phyloP scores from a whole-genome alignment of 2,329 filamentous ascomycete genomes.

The Beauveria sp. region DNA sequence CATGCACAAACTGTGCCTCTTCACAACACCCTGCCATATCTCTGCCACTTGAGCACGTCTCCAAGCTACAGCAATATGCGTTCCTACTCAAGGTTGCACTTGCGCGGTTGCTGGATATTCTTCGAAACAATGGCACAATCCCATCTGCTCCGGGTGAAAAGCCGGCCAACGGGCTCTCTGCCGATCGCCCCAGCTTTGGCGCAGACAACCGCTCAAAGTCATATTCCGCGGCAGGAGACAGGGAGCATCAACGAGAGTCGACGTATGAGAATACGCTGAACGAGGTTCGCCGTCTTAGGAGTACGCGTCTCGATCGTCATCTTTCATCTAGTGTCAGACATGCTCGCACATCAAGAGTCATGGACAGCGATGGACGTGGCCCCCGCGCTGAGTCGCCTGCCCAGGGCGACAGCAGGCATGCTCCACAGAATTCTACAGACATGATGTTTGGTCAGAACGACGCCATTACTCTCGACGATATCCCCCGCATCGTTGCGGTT shows the following conservation, averaged over 20 bases:
- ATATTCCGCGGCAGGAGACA: conserved; percentile 50
- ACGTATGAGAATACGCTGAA: conserved; percentile 94
- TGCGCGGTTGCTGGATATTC: conserved; percentile 77
- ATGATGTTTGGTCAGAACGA: conserved; percentile 86
- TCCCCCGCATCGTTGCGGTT: conserved; percentile 88
- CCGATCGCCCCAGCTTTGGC: conserved; percentile 45
- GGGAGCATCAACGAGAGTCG: conserved; percentile 57
- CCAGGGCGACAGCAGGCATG: conserved; percentile 39
- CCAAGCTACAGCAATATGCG: conserved; percentile 87
- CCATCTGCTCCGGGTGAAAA: conserved; percentile 67
- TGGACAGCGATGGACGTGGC: conserved; percentile 56
- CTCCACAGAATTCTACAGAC: conserved; percentile 54
- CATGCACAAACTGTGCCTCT: conserved; percentile 61
- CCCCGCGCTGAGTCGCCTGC: conserved; percentile 70
- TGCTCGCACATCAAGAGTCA: conserved; percentile 82
- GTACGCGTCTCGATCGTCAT: conserved; percentile 89
- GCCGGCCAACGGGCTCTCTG: conserved; percentile 33
- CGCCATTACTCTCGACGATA: conserved; percentile 89
- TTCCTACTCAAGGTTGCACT: conserved; percentile 88
- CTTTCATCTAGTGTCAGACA: conserved; percentile 89
- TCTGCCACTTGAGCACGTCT: conserved; percentile 62
- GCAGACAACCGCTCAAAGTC: conserved; percentile 68
- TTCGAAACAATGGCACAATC: conserved; percentile 75
- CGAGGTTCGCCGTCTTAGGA: conserved; percentile 84
- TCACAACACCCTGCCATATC: conserved; percentile 42